These are phyloP conservation scores for Thozetella sp. DNA, from an alignment of 495 filamentous ascomycete species.

Conservation along the genomic window DNA sequence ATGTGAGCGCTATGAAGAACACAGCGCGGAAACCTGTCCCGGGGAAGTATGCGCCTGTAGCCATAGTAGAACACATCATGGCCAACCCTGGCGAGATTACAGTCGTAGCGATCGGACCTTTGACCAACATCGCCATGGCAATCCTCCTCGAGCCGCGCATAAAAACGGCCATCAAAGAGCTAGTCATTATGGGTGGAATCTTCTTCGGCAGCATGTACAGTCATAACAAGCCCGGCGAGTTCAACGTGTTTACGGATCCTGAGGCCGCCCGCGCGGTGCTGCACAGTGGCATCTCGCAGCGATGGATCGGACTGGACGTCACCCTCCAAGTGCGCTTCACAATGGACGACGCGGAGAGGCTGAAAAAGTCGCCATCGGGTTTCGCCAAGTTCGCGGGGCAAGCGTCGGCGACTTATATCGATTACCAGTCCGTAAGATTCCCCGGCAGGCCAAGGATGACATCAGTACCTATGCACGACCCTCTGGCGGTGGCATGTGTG, in stretches of 20 bases:
- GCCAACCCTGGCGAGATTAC: constrained; percentile 15
- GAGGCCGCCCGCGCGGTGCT: constrained; percentile 43
- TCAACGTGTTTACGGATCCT: constrained; percentile 44
- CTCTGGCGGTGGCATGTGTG: constrained; percentile 20
- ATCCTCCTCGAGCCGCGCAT: constrained; percentile 38
- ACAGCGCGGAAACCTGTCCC: constrained; percentile 6
- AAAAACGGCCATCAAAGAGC: constrained; percentile 35
- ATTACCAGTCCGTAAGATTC: constrained; percentile 31
- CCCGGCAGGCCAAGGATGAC: constrained; percentile 46
- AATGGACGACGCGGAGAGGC: constrained; percentile 24
- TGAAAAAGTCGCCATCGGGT: constrained; percentile 12
- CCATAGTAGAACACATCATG: constrained; percentile 14
- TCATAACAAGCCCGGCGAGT: constrained; percentile 34
- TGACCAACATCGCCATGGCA: constrained; percentile 45
- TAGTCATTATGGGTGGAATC: constrained; percentile 42
- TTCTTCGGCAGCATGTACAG: constrained; percentile 39
- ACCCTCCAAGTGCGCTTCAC: constrained; percentile 36
- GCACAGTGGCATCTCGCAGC: constrained; percentile 40
- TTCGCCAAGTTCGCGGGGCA: constrained; percentile 15
- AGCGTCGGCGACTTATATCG: constrained; percentile 31
- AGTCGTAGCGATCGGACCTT: constrained; percentile 23
- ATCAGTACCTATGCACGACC: constrained; percentile 24
- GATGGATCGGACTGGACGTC: constrained; percentile 38
- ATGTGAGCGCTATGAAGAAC: constrained; percentile 8
- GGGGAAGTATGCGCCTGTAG: constrained; percentile 10